Conservation (phyloP, 768 basidiomycete genomes). For the Paxillus involutus region DNA sequence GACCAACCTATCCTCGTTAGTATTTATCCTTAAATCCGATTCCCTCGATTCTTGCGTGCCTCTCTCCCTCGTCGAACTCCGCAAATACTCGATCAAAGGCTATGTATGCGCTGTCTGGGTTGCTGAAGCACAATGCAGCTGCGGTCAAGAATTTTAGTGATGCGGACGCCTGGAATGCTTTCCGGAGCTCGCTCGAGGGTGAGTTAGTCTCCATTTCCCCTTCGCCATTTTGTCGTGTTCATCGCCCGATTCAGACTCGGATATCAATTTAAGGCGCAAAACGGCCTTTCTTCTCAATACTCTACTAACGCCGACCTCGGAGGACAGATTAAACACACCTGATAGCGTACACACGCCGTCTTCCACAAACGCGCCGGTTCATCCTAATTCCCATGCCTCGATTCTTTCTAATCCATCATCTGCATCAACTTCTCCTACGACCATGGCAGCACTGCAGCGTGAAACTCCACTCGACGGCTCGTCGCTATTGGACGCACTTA, state of each 20-base stretch:
- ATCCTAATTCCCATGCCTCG: constrained; percentile 72
- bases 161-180: constrained; percentile 59
- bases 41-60: constrained; percentile 57
- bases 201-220: constrained; percentile 1
- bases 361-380: constrained; percentile 40
- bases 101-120: constrained; percentile 76
- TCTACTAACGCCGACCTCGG: constrained; percentile 55
- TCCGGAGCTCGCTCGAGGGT: constrained; percentile 66
- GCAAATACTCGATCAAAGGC: constrained; percentile 71
- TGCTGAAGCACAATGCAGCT: constrained; percentile 73
- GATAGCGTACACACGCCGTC: constrained; percentile 20
- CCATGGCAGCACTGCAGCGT: constrained; percentile 47
- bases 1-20: constrained; percentile 31
- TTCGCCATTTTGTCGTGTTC: constrained; percentile 3
- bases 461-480: constrained; percentile 29
- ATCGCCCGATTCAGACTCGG: constrained; percentile 55
- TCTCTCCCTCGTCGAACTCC: constrained; percentile 53
- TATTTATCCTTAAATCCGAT: constrained; percentile 69
- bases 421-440: constrained; percentile 49
- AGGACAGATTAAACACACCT: constrained; percentile 4
- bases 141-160: constrained; percentile 57
- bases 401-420: constrained; percentile 53
- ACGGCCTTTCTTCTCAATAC: constrained; percentile 72
- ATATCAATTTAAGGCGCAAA: constrained; percentile 77
- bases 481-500: constrained; percentile 46